Conservation (phyloP, 192 early-diverging fungal species). For the Tieghemiomyces parasiticus region DNA sequence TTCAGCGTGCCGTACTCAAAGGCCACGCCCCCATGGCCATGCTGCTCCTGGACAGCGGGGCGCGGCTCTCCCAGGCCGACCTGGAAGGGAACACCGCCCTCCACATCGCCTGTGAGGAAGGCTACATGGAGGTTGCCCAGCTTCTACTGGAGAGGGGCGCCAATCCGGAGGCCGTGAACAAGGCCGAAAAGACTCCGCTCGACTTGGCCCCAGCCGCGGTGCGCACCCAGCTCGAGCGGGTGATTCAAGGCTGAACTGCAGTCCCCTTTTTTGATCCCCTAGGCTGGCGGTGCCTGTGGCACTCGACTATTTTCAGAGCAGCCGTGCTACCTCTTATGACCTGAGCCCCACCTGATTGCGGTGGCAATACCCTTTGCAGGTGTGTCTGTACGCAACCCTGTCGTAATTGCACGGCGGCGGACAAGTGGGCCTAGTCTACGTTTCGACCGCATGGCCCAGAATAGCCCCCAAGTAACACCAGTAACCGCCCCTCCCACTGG, state of each 20-base stretch:
- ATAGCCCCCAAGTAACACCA: too few relatives aligned
- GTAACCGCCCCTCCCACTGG: too few relatives aligned
- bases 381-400: too few relatives aligned
- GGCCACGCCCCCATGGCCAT: neutral
- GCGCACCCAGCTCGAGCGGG: neutral
- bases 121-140: constrained; percentile 34
- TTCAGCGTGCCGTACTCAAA: constrained; percentile 17
- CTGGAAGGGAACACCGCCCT: neutral
- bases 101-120: constrained; percentile 46
- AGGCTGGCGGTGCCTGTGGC: too few relatives aligned
- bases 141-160: constrained; percentile 32
- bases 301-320: too few relatives aligned
- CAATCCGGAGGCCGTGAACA: constrained; percentile 30
- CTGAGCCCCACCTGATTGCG: too few relatives aligned
- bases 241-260: neutral
- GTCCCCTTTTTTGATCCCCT: too few relatives aligned
- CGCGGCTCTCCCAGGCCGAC: neutral
- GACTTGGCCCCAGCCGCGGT: constrained; percentile 20
- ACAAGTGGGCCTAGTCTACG: too few relatives aligned
- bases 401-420: too few relatives aligned
- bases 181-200: constrained; percentile 28
- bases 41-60: neutral
- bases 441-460: too few relatives aligned
- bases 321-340: too few relatives aligned
- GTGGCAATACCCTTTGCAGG: too few relatives aligned